phyloP scores from a whole-genome alignment of 1,139 yeast species.

The Meyerozyma sp. region DNA sequence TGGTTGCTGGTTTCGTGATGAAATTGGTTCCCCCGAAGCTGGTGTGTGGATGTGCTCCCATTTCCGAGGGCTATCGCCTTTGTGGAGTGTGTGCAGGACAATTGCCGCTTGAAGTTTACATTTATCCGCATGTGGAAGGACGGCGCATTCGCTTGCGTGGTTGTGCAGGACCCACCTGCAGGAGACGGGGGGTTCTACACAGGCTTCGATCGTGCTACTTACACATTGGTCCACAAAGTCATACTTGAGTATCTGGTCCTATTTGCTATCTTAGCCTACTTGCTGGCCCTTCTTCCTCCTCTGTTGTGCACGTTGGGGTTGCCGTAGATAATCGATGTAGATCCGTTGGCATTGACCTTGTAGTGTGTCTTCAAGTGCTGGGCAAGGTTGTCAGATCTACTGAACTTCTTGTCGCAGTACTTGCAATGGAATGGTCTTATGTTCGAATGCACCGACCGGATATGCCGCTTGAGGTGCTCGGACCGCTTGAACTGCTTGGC shows the following conservation, averaged over 20 bases:
- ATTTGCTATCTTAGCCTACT: neutral
- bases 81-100: neutral
- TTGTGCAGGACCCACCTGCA: neutral
- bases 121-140: neutral
- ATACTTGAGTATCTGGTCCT: neutral
- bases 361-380: slow-evolving; percentile 53
- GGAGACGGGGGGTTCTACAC: neutral
- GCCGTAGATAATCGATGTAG: slow-evolving; percentile 34
- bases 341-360: slow-evolving; percentile 31
- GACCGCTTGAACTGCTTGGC: slow-evolving; percentile 43
- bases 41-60: neutral
- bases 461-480: slow-evolving; percentile 46
- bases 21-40: neutral
- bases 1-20: slow-evolving; percentile 1
- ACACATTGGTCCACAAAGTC: neutral
- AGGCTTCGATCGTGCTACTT: too few species aligned
- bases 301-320: slow-evolving; percentile 28
- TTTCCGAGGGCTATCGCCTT: neutral
- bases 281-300: slow-evolving; percentile 13
- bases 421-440: slow-evolving; percentile 46
- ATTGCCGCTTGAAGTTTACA: neutral
- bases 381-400: slow-evolving; percentile 65
- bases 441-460: slow-evolving; percentile 44
- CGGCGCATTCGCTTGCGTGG: neutral
- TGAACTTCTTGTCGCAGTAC: slow-evolving; percentile 45